Base-by-base conservation (phyloP, 2,329 filamentous ascomycete genomes). In the Fusarium azukiicola region DNA sequence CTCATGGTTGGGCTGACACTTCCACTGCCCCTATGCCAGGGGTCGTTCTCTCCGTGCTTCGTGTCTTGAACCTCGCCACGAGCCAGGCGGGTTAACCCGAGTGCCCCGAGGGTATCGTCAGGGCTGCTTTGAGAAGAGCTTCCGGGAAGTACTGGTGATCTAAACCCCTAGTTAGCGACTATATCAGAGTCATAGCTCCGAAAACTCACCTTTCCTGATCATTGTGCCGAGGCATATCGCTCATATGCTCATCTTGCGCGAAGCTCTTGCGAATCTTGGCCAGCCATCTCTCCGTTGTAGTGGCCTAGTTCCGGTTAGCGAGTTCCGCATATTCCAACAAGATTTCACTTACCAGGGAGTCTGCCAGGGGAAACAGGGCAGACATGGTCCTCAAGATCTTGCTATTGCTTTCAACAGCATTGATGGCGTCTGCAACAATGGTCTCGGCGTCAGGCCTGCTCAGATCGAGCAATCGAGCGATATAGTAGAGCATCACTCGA, bases 401-500 rank as follows among this genome's bases (percentile, higher is more conserved):
- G 47, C 82, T 85, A 61, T 89, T 89, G 74, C 85, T 88, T 79
- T 88, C 85, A n/a, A 88, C 87, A 1, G 86, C 84, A 50, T 84
- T 83, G 66, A 89, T 85, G 9, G 87, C 86, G n/a, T 88, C 86
- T 21, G 82, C 82, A 71, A 89, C 85, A 69, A 85, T 86, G 11
- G 82, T 81, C 42, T 85, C 82, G 13, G 87, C 86, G 72, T 87
- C 87, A 2, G 84, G 78, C 19, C 85, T 80, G 44, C 75, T 84
- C 3, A 86, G 84, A 40, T 88, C 88, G 10, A 90, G 82, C 11
- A 90, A 79, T 21, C 88, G 86, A 7, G 88, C 89, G n/a, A 90
- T 85, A 72, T 90, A 90, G 78, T 90, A 90, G 2, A 90, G 79
- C 87, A 90, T 90, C 49, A 90, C 87, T 8, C 89, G 85, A 66